phyloP scores from a whole-genome alignment of 2,329 filamentous ascomycete genomes.

The Diaporthe velutina region DNA sequence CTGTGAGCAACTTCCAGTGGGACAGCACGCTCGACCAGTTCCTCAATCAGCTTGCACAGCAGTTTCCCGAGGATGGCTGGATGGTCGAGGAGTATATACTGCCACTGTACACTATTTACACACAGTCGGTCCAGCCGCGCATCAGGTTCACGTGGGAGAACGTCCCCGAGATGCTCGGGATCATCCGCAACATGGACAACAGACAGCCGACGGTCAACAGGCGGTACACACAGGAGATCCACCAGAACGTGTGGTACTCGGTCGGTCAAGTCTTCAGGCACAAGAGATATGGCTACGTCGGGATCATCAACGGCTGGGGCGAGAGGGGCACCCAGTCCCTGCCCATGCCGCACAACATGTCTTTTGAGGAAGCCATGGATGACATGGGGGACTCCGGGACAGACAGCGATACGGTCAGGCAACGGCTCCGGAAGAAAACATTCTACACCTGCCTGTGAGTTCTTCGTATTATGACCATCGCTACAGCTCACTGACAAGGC shows the following conservation, averaged over 20 bases:
- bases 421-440: constrained; percentile 73
- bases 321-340: constrained; percentile 47
- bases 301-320: constrained; percentile 91
- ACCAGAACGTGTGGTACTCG: constrained; percentile 67
- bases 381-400: constrained; percentile 67
- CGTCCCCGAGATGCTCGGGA: constrained; percentile 52
- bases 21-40: constrained; percentile 75
- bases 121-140: constrained; percentile 46
- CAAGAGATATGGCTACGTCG: constrained; percentile 82
- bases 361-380: constrained; percentile 45
- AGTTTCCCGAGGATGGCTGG: constrained; percentile 79
- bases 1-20: constrained; percentile 62
- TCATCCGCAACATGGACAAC: constrained; percentile 60
- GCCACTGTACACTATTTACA: constrained; percentile 68
- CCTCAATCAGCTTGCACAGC: constrained; percentile 72
- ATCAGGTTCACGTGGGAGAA: constrained; percentile 50
- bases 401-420: constrained; percentile 67
- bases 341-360: constrained; percentile 45
- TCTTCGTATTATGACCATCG: background rate
- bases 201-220: constrained; percentile 51
- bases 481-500: constrained; percentile 46
- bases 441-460: constrained; percentile 92
- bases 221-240: constrained; percentile 52
- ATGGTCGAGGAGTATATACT: constrained; percentile 77
- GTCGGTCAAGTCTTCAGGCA: constrained; percentile 91